Percentiles rank a stretch among this genome's conserved stretches.
These are phyloP conservation scores for Xylaria longipes DNA, from an alignment of 495 filamentous ascomycete genomes.

Conservation along the genomic window DNA sequence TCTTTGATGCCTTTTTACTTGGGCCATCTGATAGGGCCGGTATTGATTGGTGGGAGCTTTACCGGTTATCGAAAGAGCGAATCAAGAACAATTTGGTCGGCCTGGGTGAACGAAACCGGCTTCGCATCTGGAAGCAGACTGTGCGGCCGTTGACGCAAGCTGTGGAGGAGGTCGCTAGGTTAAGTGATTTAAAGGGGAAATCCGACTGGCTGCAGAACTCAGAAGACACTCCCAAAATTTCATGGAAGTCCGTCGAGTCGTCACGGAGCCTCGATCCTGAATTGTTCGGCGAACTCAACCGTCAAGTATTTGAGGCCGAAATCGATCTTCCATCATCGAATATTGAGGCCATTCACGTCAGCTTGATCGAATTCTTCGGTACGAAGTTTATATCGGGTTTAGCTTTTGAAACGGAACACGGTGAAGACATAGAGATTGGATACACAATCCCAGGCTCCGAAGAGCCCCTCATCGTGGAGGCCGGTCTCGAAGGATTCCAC, in stretches of 20 bases:
- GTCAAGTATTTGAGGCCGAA: not conserved
- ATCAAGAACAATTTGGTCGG: not conserved
- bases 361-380: constrained; percentile 20
- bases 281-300: not conserved
- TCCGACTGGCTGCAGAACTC: constrained; percentile 1
- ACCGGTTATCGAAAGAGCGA: not conserved
- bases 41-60: constrained; percentile 24
- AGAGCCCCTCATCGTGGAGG: constrained; percentile 16
- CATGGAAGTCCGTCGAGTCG: constrained; percentile 14
- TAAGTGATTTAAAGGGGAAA: constrained; percentile 15
- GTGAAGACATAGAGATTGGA: constrained; percentile 26
- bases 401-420: constrained; percentile 15
- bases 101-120: constrained; percentile 20
- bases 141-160: constrained; percentile 13
- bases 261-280: not conserved
- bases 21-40: constrained; percentile 4
- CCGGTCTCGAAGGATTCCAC: constrained; percentile 21
- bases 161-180: not conserved
- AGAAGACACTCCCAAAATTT: not conserved
- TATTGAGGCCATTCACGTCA: constrained; percentile 23
- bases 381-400: constrained; percentile 16
- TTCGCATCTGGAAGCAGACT: constrained; percentile 27
- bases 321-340: constrained; percentile 8
- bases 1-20: constrained; percentile 24
- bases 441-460: constrained; percentile 16